phyloP scores from a whole-genome alignment of 352 stramenopile genomes.

The Pythium angustatum region DNA sequence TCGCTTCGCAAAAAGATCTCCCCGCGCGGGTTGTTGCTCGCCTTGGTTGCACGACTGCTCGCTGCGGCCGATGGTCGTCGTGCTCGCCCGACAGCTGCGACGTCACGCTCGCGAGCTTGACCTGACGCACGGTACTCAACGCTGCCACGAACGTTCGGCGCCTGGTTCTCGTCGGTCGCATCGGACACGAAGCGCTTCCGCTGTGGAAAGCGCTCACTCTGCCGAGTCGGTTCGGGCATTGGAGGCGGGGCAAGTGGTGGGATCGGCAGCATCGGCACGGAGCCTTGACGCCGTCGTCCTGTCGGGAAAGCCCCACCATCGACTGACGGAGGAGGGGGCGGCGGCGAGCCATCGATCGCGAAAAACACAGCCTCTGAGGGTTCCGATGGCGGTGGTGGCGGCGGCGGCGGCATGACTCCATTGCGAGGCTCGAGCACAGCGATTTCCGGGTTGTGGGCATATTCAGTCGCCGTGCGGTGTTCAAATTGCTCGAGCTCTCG shows the following conservation, averaged over 20 bases:
- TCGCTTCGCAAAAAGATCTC: conserved; percentile 33
- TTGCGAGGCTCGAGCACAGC: conserved; percentile 16
- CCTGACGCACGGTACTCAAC: not conserved
- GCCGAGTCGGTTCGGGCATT: not conserved
- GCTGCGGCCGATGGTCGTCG: conserved; percentile 2
- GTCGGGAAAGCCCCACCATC: not conserved
- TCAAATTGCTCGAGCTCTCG: conserved; percentile 42
- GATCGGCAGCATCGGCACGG: conserved; percentile 10
- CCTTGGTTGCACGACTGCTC: conserved; percentile 16
- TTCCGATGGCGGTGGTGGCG: conserved; percentile 13
- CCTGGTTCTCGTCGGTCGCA: conserved; percentile 17
- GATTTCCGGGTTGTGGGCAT: conserved; percentile 17
- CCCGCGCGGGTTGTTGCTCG: conserved; percentile 12
- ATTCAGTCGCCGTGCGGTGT: conserved; percentile 23
- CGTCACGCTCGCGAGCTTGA: not conserved
- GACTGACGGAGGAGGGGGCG: not conserved
- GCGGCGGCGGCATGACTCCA: conserved; percentile 11
- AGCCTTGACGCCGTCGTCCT: conserved; percentile 17
- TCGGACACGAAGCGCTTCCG: conserved; percentile 13
- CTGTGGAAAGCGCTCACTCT: not conserved
- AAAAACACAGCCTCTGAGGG: conserved; percentile 21
- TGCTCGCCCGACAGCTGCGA: conserved; percentile 9
- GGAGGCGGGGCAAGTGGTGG: not conserved
- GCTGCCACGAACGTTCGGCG: conserved; percentile 3
- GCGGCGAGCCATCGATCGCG: conserved; percentile 21